Evolutionary conservation across 495 filamentous ascomycete species (phyloP).

Genomic region (Podospora fimiseda): DNA sequence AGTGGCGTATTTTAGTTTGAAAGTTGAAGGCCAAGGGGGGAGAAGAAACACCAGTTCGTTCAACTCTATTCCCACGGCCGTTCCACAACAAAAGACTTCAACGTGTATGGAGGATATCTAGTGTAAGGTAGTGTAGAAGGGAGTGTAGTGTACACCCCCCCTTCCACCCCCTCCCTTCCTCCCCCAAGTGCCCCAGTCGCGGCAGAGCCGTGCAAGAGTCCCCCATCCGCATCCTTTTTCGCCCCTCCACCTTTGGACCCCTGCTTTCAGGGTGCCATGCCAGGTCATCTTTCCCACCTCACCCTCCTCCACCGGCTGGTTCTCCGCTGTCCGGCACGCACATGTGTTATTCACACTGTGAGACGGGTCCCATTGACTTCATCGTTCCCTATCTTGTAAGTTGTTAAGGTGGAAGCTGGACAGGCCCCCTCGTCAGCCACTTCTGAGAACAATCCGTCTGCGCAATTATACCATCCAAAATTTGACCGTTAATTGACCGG

Average conservation of each 20-base stretch:
- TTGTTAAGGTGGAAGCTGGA: no score
- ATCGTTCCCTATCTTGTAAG: conserved; percentile 1
- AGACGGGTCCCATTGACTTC: background rate
- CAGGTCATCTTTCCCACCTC: conserved; percentile 8
- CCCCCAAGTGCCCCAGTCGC: conserved; percentile 3
- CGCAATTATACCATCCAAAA: conserved; percentile 25
- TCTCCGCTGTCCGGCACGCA: conserved; percentile 8
- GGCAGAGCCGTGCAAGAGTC: conserved; percentile 10
- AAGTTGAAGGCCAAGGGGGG: background rate
- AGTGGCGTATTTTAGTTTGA: background rate
- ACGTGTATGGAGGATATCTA: background rate
- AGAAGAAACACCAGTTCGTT: background rate
- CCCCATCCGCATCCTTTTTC: background rate
- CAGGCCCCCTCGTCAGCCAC: conserved; percentile 2
- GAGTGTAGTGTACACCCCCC: background rate
- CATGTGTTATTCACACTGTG: no score
- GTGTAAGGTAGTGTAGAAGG: conserved; percentile 2
- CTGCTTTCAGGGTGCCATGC: conserved; percentile 5
- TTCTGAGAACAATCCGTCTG: conserved; percentile 9
- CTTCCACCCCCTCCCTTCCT: conserved; percentile 2
- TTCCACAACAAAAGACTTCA: background rate
- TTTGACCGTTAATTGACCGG: conserved; percentile 32
- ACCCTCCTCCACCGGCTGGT: conserved; percentile 4
- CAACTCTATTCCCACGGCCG: no score
- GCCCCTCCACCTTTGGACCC: conserved; percentile 1